Conservation (phyloP, 129 eudicot species). For the Ambrosia artemisiifolia region DNA sequence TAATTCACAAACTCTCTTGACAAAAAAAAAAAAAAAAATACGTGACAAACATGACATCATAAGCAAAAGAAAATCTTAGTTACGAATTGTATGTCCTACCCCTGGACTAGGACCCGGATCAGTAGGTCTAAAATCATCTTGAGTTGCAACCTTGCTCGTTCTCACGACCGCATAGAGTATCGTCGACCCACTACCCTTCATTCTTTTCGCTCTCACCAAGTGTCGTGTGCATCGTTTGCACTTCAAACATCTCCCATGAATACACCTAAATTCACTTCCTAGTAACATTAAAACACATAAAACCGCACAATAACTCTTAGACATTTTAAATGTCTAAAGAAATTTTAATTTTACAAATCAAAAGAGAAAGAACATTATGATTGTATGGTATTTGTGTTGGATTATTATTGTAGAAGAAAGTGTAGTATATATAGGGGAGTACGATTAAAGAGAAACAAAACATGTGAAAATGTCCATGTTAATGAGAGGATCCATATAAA, state of each 20-base stretch:
- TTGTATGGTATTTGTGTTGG: background rate
- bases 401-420: slow-evolving; percentile 1
- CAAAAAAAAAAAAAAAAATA: background rate
- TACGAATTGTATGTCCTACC: slow-evolving; percentile 11
- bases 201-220: background rate
- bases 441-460: slow-evolving; percentile 13
- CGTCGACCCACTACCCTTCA: background rate
- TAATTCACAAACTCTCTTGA: background rate
- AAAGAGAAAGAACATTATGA: background rate
- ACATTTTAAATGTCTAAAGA: background rate
- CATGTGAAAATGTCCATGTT: slow-evolving; percentile 10
- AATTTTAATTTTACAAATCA: background rate
- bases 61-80: slow-evolving; percentile 4
- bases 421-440: slow-evolving; percentile 17
- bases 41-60: background rate
- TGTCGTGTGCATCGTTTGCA: slow-evolving; percentile 14
- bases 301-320: background rate
- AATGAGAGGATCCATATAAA: slow-evolving; percentile 12
- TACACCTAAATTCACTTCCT: slow-evolving; percentile 3
- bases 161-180: background rate
- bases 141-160: background rate
- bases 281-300: slow-evolving; percentile 18
- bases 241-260: slow-evolving; percentile 1
- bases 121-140: slow-evolving; percentile 19
- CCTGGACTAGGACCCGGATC: slow-evolving; percentile 7